A percentile compares a stretch with the other conserved stretches of the same genome.
Conservation (phyloP, 2,329 filamentous ascomycete genomes). For the Diaporthe ilicicola region DNA sequence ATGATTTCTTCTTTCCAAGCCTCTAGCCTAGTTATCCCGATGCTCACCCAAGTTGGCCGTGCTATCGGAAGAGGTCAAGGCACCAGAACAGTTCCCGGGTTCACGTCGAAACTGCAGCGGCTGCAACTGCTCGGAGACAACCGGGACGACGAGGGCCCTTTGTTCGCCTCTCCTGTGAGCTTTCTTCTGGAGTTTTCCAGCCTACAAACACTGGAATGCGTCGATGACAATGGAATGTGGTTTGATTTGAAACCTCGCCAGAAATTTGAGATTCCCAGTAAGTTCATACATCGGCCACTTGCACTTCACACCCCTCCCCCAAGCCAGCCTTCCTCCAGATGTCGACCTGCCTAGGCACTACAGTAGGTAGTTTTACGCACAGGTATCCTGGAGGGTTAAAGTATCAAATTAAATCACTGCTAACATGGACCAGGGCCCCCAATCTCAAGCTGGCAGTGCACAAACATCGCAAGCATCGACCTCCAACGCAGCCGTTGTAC, state of each 20-base stretch:
- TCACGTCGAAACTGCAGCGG: neutral
- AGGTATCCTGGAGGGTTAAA: too few relatives aligned
- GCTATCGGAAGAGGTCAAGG: neutral
- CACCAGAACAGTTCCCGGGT: neutral
- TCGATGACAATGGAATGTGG: neutral
- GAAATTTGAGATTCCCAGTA: neutral
- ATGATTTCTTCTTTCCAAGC: too few relatives aligned
- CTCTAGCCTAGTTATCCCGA: neutral
- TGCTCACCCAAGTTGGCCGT: neutral
- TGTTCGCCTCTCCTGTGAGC: fast-evolving
- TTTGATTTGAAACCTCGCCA: neutral
- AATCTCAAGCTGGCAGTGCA: neutral
- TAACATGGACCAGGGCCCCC: neutral
- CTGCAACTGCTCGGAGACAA: neutral
- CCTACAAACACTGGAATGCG: neutral
- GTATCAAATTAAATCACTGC: neutral
- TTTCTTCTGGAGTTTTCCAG: neutral
- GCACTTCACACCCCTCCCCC: too few relatives aligned
- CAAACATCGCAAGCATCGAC: neutral
- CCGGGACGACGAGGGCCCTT: neutral
- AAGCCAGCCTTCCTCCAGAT: too few relatives aligned
- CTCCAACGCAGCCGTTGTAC: neutral
- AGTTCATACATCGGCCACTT: neutral
- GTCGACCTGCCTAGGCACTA: too few relatives aligned
- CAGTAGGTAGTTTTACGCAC: too few relatives aligned